Conservation (phyloP, 345 rosid species). For the Salix suchowensis region DNA sequence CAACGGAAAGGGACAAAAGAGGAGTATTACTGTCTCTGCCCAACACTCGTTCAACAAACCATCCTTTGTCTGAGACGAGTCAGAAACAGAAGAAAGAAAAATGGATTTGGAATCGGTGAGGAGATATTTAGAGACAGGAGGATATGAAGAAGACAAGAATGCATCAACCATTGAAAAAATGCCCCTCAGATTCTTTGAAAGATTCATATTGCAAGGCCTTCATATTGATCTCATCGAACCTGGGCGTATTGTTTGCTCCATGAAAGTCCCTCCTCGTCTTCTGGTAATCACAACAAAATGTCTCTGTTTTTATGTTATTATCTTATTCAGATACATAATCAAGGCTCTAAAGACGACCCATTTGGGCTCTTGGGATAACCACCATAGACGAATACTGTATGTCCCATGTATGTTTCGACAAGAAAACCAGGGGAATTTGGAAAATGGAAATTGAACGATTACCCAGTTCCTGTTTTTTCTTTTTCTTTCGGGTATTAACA, state of each 20-base stretch:
- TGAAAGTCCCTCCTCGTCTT: constrained; percentile 69
- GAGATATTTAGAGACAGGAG: constrained; percentile 57
- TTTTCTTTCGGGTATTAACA: neutral
- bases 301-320: neutral
- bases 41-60: neutral
- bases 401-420: no score
- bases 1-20: no score
- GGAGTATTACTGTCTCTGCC: no score
- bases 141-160: constrained; percentile 6
- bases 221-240: constrained; percentile 55
- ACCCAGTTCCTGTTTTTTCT: neutral
- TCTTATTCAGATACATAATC: neutral
- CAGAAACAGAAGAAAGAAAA: neutral
- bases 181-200: constrained; percentile 55
- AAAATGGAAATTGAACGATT: no score
- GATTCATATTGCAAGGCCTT: constrained; percentile 58
- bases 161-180: constrained; percentile 32
- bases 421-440: no score
- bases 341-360: neutral
- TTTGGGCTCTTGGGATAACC: neutral
- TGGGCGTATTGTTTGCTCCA: constrained; percentile 76
- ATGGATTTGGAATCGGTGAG: constrained; percentile 60
- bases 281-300: constrained; percentile 35
- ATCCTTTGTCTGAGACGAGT: neutral
- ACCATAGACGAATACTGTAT: no score